phyloP scores from a whole-genome alignment of 768 basidiomycete species.

The Calvatia gigantea region DNA sequence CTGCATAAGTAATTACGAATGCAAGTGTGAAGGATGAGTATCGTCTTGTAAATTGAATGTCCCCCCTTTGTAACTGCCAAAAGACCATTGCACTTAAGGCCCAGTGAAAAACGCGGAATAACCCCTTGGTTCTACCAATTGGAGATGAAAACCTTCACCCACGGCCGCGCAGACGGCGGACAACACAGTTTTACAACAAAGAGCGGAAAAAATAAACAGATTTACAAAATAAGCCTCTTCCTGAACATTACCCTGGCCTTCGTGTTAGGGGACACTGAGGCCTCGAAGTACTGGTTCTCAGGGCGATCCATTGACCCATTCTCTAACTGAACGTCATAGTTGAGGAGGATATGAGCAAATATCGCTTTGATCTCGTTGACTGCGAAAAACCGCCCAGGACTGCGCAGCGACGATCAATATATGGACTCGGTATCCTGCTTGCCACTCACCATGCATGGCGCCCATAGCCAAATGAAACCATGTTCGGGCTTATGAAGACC shows the following conservation, averaged over 20 bases:
- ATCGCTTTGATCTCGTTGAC: slow-evolving; percentile 35
- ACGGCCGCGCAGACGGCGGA: no score
- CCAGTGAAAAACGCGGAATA: no score
- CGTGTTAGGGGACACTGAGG: background rate
- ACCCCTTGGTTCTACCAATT: no score
- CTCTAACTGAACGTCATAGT: slow-evolving; percentile 33
- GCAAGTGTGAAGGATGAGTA: no score
- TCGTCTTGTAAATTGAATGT: no score
- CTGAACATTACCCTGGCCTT: slow-evolving; percentile 11
- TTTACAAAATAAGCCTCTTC: no score
- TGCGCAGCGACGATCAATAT: slow-evolving; percentile 1
- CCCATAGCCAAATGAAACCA: slow-evolving; percentile 28
- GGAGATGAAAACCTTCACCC: no score
- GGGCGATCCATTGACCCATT: slow-evolving; percentile 9
- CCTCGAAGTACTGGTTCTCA: background rate
- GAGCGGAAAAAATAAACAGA: no score
- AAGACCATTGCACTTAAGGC: no score
- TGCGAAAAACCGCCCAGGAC: slow-evolving; percentile 41
- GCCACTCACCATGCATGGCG: slow-evolving; percentile 24
- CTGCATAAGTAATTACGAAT: no score
- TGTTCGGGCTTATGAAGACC: slow-evolving; percentile 22
- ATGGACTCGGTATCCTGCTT: background rate
- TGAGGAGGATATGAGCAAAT: slow-evolving; percentile 31
- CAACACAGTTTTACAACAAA: no score
- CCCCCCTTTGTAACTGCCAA: no score